Percentiles rank a stretch among this genome's conserved stretches.
Evolutionary conservation across 1,284 basidiomycete species (phyloP).

Genomic region (Schizophyllum amplum): DNA sequence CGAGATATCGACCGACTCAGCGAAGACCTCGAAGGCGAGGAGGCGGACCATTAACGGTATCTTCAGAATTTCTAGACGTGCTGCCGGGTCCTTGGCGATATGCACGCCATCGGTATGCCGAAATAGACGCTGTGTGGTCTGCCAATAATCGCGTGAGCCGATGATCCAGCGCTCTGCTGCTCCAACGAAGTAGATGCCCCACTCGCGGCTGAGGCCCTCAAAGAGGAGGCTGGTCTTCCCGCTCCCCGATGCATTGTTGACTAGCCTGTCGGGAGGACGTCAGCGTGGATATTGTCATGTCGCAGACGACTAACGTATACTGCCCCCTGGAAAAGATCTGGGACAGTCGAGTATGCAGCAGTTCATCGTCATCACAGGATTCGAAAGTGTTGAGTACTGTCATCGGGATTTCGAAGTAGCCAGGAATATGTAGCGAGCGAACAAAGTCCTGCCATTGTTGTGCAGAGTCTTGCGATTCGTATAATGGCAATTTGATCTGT

Average conservation of each 20-base stretch:
- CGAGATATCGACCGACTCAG: not conserved
- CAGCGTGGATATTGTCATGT: no score
- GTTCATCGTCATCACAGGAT: no score
- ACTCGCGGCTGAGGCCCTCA: not conserved
- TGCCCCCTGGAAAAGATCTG: no score
- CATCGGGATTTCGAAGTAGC: no score
- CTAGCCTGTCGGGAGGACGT: no score
- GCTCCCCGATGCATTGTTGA: not conserved
- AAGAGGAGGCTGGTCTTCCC: not conserved
- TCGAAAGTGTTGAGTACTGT: no score
- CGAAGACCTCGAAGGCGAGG: not conserved
- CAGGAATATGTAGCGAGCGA: no score
- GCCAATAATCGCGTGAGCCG: not conserved
- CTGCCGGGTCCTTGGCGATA: not conserved
- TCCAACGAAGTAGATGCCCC: not conserved
- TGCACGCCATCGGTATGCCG: not conserved
- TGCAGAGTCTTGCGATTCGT: no score
- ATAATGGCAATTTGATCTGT: no score
- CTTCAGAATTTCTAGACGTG: not conserved
- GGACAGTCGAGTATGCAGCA: no score
- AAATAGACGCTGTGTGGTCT: not conserved
- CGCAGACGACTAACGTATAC: no score
- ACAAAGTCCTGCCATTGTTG: no score
- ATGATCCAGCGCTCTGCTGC: not conserved
- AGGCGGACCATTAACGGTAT: not conserved